A percentile compares a stretch with the other conserved stretches of the same genome.
phyloP scores from a whole-genome alignment of 169 alveolate genomes.

The Neospora caninum region DNA sequence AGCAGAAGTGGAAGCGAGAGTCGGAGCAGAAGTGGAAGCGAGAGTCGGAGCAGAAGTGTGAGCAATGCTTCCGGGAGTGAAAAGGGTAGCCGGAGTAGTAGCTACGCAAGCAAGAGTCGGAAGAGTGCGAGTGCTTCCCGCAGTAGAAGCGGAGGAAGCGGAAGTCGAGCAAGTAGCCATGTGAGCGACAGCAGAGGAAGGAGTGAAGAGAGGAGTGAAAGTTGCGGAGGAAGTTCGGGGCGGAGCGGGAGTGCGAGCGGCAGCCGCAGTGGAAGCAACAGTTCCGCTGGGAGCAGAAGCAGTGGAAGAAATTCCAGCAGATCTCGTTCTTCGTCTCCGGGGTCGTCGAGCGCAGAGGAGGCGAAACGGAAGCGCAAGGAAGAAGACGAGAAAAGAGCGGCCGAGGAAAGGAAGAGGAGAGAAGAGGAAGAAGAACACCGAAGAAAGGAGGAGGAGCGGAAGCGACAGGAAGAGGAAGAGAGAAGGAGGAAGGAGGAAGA shows the following conservation, averaged over 20 bases:
- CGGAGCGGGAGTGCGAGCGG: not conserved
- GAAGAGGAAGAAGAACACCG: not conserved
- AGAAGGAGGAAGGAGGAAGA: not conserved
- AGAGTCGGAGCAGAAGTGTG: not conserved
- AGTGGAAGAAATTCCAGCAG: not conserved
- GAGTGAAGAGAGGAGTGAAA: not conserved
- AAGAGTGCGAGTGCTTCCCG: not conserved
- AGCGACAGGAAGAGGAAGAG: not conserved
- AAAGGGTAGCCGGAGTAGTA: not conserved
- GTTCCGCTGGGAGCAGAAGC: not conserved
- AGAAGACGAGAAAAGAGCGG: not conserved
- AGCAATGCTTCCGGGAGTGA: not conserved
- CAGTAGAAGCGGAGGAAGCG: not conserved
- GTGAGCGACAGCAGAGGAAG: too few relatives aligned
- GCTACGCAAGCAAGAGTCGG: not conserved
- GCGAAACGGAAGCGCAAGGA: not conserved
- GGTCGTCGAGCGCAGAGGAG: not conserved
- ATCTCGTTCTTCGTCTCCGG: not conserved
- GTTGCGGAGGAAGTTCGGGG: too few relatives aligned
- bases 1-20: not conserved
- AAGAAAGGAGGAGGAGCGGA: not conserved
- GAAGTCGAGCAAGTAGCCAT: too few relatives aligned
- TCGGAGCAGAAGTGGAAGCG: not conserved
- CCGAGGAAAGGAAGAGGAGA: not conserved
- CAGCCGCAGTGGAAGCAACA: not conserved